A percentile compares a stretch with the other conserved stretches of the same genome.
Conservation (phyloP, 257 asterid genomes). For the Leptodermis oblonga region DNA sequence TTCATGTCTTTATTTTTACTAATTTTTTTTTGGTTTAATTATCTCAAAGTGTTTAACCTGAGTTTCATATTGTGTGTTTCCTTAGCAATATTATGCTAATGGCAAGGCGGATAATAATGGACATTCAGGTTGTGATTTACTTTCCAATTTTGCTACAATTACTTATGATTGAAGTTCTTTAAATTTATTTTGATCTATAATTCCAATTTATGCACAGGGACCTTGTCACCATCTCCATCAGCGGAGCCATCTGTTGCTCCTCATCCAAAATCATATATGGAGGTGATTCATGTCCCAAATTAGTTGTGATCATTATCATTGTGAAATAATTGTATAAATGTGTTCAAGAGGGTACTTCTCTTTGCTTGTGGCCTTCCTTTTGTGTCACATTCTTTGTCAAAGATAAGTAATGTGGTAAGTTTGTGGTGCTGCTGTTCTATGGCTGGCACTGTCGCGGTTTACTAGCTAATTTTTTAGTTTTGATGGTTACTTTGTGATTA, state of each 20-base stretch:
- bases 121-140: conserved; percentile 51
- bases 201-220: conserved; percentile 45
- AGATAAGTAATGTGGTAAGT: neutral
- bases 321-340: conserved; percentile 1
- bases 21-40: neutral
- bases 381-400: neutral
- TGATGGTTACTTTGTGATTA: neutral
- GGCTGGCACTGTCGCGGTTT: neutral
- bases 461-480: neutral
- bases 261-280: conserved; percentile 84
- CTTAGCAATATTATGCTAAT: conserved; percentile 68
- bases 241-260: conserved; percentile 67
- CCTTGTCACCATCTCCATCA: conserved; percentile 64
- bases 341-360: neutral
- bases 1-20: neutral
- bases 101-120: conserved; percentile 58
- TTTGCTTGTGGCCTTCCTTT: neutral
- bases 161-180: conserved; percentile 1
- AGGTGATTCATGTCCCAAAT: conserved; percentile 40
- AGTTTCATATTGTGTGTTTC: conserved; percentile 23
- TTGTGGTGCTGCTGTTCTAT: neutral
- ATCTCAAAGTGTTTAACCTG: conserved; percentile 4
- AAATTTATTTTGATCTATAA: conserved; percentile 8
- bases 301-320: neutral
- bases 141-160: conserved; percentile 14